Conservation (phyloP, 257 asterid species). For the Solanum arcanum region DNA sequence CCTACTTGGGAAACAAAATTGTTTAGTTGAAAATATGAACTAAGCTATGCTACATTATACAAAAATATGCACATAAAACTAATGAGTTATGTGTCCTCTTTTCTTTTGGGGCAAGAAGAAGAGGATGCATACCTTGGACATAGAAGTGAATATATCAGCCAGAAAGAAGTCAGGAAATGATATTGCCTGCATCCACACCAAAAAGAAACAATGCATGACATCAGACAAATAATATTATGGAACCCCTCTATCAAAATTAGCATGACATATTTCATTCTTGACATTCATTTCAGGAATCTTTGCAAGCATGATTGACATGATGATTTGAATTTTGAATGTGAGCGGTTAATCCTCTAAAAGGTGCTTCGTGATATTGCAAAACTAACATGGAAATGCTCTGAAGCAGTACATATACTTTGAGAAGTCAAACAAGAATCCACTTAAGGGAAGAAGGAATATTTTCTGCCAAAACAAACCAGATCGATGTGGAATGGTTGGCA, state of each 20-base stretch:
- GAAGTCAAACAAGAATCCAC: background rate
- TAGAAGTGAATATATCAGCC: constrained; percentile 94
- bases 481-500: background rate
- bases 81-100: background rate
- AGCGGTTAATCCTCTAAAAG: background rate
- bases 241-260: background rate
- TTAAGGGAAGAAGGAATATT: background rate
- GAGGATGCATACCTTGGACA: constrained; percentile 80
- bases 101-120: background rate
- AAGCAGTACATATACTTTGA: background rate
- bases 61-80: background rate
- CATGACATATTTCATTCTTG: background rate
- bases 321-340: background rate
- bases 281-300: background rate
- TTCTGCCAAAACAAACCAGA: background rate
- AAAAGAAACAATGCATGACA: background rate
- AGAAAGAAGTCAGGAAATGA: constrained; percentile 89
- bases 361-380: background rate
- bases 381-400: background rate
- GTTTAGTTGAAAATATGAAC: background rate
- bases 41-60: constrained; percentile 1
- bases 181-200: constrained; percentile 53
- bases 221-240: background rate
- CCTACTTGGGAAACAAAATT: background rate
- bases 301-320: background rate